These are phyloP conservation scores for Kwoniella sp. DNA, from an alignment of 768 basidiomycete genomes.

Conservation along the genomic window DNA sequence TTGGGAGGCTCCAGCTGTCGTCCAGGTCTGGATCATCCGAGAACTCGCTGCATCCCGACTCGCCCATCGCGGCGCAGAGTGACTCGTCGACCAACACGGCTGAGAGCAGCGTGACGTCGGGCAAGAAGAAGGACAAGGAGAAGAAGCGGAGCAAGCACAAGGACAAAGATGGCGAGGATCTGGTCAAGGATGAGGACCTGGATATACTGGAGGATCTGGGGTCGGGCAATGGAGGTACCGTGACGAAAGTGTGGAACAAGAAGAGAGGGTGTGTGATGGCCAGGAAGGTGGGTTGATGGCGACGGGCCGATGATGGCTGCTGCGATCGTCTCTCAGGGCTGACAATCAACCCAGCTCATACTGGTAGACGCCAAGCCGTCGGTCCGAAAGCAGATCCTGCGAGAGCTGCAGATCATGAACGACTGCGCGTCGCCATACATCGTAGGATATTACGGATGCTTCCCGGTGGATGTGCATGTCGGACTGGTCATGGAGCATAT, in stretches of 20 bases:
- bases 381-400: slow-evolving; percentile 92
- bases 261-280: slow-evolving; percentile 94
- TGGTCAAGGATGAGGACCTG: slow-evolving; percentile 79
- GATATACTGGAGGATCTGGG: slow-evolving; percentile 87
- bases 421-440: slow-evolving; percentile 91
- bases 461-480: slow-evolving; percentile 93
- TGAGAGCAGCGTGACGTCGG: background rate
- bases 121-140: slow-evolving; percentile 25
- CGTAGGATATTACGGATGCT: slow-evolving; percentile 95
- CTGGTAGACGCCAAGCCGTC: slow-evolving; percentile 65
- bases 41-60: slow-evolving; percentile 4
- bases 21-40: slow-evolving; percentile 23
- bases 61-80: slow-evolving; percentile 1
- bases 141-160: slow-evolving; percentile 18
- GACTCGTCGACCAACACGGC: slow-evolving; percentile 22
- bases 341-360: slow-evolving; percentile 37
- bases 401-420: slow-evolving; percentile 98
- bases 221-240: slow-evolving; percentile 94
- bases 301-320: background rate
- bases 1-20: slow-evolving; percentile 34
- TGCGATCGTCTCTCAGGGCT: background rate
- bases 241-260: slow-evolving; percentile 88
- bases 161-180: slow-evolving; percentile 73
- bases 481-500: slow-evolving; percentile 95
- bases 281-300: slow-evolving; percentile 68